Evolutionary conservation across 192 early-diverging fungal genomes (phyloP), one percentile per base, ranked within the genome.

Genomic region (Coemansia sp.): DNA sequence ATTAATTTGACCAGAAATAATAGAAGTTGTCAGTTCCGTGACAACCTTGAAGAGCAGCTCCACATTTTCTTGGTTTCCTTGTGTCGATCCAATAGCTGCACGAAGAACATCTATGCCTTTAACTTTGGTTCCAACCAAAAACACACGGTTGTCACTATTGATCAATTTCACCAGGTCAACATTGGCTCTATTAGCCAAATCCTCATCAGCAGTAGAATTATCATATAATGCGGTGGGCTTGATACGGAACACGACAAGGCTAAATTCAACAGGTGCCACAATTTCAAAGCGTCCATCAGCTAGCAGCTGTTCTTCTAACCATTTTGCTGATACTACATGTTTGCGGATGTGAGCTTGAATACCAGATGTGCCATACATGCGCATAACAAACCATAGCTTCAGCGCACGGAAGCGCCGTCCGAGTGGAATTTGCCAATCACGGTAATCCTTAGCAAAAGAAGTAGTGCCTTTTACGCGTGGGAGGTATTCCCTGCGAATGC

Each of bases 361-460:
- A 0, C 86, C 87, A 6, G 74, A 63, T 3, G 74, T 70, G 3
- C 87, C 87, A 59, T 85, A 87, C 57, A 72, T 74, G 51, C 87
- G 82, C 74, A 89, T 67, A 9, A 87, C 84, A 76, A 86, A 88
- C 87, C 86, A 89, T 19, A 85, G 71, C 68, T 89, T 88, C n/a
- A 88, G 75, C 8, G 87, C 63, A 6, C 87, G 84, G 72, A 88
- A 88, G 17, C 87, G 71, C 20, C 84, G 75, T 0, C 87, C 86
- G 1, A 88, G 74, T 0, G 84, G 82, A 11, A 86, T 63, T 67
- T 87, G 84, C 85, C 87, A 88, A 66, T 87, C 75, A 21, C 78
- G 62, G 63, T 84, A 86, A 54, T 87, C 84, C 51, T 64, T 81
- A 59, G 83, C 82, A 65, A 84, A 60, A 4, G 78, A 62, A 0